Base-by-base conservation (phyloP, 2,329 filamentous ascomycete species). In the Cladosporium sphaerospermum region DNA sequence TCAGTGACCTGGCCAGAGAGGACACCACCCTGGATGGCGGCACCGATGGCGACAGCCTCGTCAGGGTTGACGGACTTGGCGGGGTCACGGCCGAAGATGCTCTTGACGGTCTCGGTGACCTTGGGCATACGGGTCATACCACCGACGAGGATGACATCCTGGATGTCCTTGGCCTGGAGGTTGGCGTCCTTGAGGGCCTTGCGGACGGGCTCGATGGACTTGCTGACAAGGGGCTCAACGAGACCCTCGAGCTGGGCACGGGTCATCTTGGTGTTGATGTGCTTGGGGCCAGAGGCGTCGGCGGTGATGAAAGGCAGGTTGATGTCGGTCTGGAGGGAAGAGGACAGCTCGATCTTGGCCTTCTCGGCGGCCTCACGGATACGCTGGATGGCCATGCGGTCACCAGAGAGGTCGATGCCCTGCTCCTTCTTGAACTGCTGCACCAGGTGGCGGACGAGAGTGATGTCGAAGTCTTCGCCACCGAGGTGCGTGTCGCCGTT, bases 111-210 rank as follows among this genome's bases (percentile, higher is more conserved):
- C 78, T 96, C 90, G 59, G 83, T 81, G 62, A 97, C 92, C 86
- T 96, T 96, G 72, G 92, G 92, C 91, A 97, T 97, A 79, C 92
- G 92, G 66, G 92, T 96, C 91, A 96, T 96, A 77, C 92, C 92
- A 84, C 92, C 92, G 53, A 97, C 92, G 41, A 97, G 86, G 72
- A 97, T 96, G 64, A 97, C 89, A 71, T 97, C 92, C 76, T 96
- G 89, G 71, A 97, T 95, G 58, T 96, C 91, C 78, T 90, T 95
- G 64, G 91, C 83, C 73, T 88, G 79, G 44, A 97, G 83, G 74
- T 85, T 84, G 71, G 92, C 92, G 74, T 97, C 92, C 84, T 96
- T 96, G 56, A 97, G 80, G 16, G 91, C 92, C 83, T 96, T 96
- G 75, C 90, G 88, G 63, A 96, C 92, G 57, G 92, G 92, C 59